Percentiles rank a stretch among this genome's conserved stretches.
Evolutionary conservation across 1,284 basidiomycete species (phyloP).

Genomic region (Ustanciosporium gigantosporum): DNA sequence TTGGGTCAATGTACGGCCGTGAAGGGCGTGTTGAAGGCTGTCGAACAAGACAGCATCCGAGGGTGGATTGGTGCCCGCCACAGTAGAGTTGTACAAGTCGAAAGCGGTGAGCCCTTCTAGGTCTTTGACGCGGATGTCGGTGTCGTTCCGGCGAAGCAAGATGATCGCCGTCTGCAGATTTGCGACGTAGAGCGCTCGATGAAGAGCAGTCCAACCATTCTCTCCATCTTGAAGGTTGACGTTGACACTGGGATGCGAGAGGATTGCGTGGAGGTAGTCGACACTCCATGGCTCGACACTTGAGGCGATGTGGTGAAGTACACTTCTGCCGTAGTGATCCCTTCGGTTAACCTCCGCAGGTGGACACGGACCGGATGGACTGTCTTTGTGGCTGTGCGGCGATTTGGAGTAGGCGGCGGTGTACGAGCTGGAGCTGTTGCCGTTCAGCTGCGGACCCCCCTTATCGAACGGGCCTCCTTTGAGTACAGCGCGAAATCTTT

Average conservation of each 20-base stretch:
- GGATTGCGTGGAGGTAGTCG: constrained; percentile 79
- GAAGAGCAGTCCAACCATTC: constrained; percentile 81
- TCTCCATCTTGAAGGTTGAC: constrained; percentile 76
- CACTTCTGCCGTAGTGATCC: constrained; percentile 75
- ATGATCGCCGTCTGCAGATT: constrained; percentile 79
- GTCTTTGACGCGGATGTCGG: constrained; percentile 78
- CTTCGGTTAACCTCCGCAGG: constrained; percentile 72
- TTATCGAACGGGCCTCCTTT: constrained; percentile 45
- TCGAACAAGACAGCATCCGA: constrained; percentile 24
- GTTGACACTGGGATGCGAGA: constrained; percentile 76
- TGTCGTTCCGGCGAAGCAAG: constrained; percentile 75
- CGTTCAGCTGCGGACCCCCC: constrained; percentile 11
- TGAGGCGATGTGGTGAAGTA: constrained; percentile 79
- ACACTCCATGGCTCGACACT: constrained; percentile 68
- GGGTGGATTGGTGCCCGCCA: constrained; percentile 50
- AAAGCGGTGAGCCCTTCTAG: constrained; percentile 88
- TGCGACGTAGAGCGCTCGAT: constrained; percentile 84
- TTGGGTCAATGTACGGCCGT: constrained; percentile 62
- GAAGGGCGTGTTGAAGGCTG: constrained; percentile 4
- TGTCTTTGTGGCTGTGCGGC: constrained; percentile 27
- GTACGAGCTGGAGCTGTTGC: constrained; percentile 7
- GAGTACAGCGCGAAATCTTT: constrained; percentile 52
- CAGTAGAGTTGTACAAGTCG: constrained; percentile 78
- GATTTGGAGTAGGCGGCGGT: constrained; percentile 22
- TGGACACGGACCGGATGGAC: constrained; percentile 46